A percentile compares a stretch with the other conserved stretches of the same genome.
phyloP scores from a whole-genome alignment of 768 basidiomycete genomes.

The Tulasnella sp. region DNA sequence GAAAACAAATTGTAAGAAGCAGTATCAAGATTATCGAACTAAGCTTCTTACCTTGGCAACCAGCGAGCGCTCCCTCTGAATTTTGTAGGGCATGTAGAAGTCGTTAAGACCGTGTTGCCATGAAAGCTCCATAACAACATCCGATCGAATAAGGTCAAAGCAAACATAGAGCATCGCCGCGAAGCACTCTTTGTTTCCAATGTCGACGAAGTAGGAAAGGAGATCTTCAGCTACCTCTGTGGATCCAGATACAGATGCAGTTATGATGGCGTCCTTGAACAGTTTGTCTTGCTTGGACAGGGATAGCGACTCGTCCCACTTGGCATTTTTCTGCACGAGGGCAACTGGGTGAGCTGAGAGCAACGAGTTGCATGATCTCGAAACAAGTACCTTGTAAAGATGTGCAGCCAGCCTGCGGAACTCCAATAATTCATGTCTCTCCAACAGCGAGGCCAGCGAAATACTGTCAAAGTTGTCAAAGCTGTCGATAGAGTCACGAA shows the following conservation, averaged over 20 bases:
- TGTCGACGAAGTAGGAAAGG: constrained; percentile 91
- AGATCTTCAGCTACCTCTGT: constrained; percentile 90
- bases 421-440: constrained; percentile 83
- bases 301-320: constrained; percentile 94
- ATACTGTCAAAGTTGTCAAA: constrained; percentile 97
- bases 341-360: neutral
- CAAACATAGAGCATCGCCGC: constrained; percentile 79
- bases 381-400: constrained; percentile 66
- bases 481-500: constrained; percentile 94
- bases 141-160: constrained; percentile 89
- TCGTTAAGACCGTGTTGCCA: constrained; percentile 96
- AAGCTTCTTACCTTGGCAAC: constrained; percentile 48
- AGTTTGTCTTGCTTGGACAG: constrained; percentile 93
- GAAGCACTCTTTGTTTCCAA: constrained; percentile 98
- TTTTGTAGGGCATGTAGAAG: constrained; percentile 93
- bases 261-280: constrained; percentile 93
- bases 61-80: constrained; percentile 71
- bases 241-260: constrained; percentile 71
- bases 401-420: constrained; percentile 92
- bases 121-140: constrained; percentile 85
- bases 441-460: constrained; percentile 68
- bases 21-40: neutral
- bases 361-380: neutral
- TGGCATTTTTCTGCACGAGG: constrained; percentile 69
- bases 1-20: neutral